These are phyloP conservation scores for Aureobasidium sp. DNA, from an alignment of 2,329 filamentous ascomycete species.

Conservation along the genomic window DNA sequence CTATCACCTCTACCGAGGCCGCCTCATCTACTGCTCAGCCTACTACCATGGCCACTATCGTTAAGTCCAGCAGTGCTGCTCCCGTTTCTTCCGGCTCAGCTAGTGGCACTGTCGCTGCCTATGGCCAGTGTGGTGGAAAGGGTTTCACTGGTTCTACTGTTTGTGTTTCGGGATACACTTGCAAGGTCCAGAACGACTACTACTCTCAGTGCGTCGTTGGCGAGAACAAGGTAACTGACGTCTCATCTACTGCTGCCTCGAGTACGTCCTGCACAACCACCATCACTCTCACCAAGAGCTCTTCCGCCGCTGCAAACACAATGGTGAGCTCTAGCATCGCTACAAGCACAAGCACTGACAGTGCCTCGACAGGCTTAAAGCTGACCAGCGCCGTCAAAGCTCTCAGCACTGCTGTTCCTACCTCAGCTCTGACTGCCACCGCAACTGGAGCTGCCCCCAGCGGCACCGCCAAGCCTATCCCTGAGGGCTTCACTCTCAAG, in stretches of 20 bases:
- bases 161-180: constrained; percentile 31
- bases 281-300: constrained; percentile 14
- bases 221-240: constrained; percentile 11
- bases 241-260: constrained; percentile 14
- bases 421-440: constrained; percentile 18
- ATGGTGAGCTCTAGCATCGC: not conserved
- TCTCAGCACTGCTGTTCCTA: constrained; percentile 20
- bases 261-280: constrained; percentile 16
- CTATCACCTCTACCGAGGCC: not conserved
- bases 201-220: constrained; percentile 33
- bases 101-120: constrained; percentile 3
- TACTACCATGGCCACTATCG: constrained; percentile 5
- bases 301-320: constrained; percentile 3
- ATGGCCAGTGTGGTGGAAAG: constrained; percentile 31
- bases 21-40: not conserved
- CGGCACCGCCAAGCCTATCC: constrained; percentile 17
- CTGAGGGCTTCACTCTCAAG: constrained; percentile 19
- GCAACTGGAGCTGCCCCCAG: constrained; percentile 17
- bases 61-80: constrained; percentile 7
- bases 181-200: constrained; percentile 29
- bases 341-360: not conserved
- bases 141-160: constrained; percentile 31
- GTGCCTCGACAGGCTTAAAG: not conserved
- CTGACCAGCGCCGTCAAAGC: constrained; percentile 18
- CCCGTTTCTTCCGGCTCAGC: not conserved